Evolutionary conservation across 306 rosid genomes (phyloP), one percentile per base, ranked within the genome.

Genomic region (Cucurbita ficifolia): DNA sequence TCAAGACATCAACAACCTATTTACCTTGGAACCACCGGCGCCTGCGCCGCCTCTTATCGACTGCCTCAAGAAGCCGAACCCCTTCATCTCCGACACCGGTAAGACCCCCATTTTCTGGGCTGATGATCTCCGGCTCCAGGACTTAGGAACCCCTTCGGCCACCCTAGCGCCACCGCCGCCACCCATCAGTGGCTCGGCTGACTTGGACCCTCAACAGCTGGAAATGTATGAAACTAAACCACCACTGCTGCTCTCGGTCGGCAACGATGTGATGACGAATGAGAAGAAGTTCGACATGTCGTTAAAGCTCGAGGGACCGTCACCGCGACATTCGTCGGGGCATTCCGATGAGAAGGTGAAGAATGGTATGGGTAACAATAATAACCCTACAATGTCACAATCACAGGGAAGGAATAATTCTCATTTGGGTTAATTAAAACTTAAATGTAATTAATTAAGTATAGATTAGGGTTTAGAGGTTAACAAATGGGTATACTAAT

Each of bases 101-200:
- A 92, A 92, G 80, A 88, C 87, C 78, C 96, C 98, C 45, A 78
- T 92, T 82, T 83, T 92, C 42, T 92, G 98, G 98, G 79, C 88
- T 4, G 98, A 92, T 18, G 98, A 92, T 76, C 87, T 92, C 11
- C 78, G 98, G 77, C 90, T 88, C 61, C 98, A 92, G 54, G 96
- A 92, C 79, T 80, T 90, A 78, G 98, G 96, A 45, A 77, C 95
- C 8, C 19, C 74, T 8, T 40, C 58, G 0, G 11, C 73, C 40
- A 68, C 39, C 73, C 35, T 68, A 22, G 55, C 56, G 2, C 73
- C 56, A 5, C 42, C 74, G 1, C 74, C 74, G 3, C 58, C 54
- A 2, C 9, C 73, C 40, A 46, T 68, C 7, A 55, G 40, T 2
- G 40, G 19, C 39, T 13, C 74, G 2, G 8, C 74, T 8, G 58